Conservation (phyloP, 306 rosid genomes). For the Glycine latifolia region DNA sequence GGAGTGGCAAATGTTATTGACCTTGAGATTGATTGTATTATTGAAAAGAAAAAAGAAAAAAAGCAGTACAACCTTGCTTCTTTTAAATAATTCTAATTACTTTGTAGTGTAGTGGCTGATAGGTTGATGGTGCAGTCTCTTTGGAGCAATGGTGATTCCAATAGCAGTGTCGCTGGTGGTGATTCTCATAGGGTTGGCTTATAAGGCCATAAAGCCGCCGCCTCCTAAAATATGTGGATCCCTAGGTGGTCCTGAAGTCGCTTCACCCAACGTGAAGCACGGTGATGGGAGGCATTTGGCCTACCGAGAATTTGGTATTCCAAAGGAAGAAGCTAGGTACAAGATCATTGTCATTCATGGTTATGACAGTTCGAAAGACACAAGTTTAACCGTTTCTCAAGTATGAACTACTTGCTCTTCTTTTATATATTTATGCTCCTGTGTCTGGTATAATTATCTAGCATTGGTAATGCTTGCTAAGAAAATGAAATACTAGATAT, state of each 20-base stretch:
- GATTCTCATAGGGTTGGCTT: constrained; percentile 64
- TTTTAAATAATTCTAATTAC: no score
- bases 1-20: not conserved
- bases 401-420: constrained; percentile 52
- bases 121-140: not conserved
- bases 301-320: constrained; percentile 73
- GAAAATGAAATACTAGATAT: not conserved
- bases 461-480: not conserved
- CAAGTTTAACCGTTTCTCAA: constrained; percentile 56
- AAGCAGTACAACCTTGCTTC: not conserved
- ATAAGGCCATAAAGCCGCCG: constrained; percentile 68
- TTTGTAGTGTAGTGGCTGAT: not conserved
- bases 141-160: constrained; percentile 65
- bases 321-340: constrained; percentile 69
- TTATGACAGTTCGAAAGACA: constrained; percentile 63
- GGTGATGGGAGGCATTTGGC: constrained; percentile 83
- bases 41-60: not conserved
- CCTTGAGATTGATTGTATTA: not conserved
- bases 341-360: constrained; percentile 80
- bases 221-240: constrained; percentile 74
- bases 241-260: constrained; percentile 63
- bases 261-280: constrained; percentile 76
- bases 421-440: not conserved
- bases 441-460: not conserved
- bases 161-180: constrained; percentile 60